Evolutionary conservation across 2,329 filamentous ascomycete species (phyloP).

Genomic region (Metarhizium anisopliae): DNA sequence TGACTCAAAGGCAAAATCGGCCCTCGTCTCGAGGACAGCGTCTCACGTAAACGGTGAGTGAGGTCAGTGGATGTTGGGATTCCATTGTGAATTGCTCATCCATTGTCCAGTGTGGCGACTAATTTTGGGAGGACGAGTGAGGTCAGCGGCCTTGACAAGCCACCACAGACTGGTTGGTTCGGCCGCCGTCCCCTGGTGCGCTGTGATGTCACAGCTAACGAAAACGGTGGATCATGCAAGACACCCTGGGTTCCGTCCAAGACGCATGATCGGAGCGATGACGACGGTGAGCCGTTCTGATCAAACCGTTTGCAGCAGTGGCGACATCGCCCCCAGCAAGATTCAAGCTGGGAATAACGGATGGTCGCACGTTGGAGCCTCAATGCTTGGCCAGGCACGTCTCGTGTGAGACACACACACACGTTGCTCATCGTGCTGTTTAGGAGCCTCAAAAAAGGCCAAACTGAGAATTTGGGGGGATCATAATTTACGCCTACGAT

Average conservation of each 20-base stretch:
- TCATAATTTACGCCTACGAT: neutral
- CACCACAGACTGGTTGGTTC: neutral
- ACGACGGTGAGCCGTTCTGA: neutral
- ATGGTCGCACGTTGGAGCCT: neutral
- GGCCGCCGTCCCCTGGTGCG: neutral
- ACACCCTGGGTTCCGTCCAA: neutral
- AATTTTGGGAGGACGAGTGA: neutral
- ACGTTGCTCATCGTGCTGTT: neutral
- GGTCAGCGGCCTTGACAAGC: neutral
- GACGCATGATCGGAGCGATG: neutral
- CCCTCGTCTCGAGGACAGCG: too few species aligned
- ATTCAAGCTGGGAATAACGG: neutral
- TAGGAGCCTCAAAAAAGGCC: neutral
- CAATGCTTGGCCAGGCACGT: neutral
- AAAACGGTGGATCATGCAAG: neutral
- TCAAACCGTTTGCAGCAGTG: neutral
- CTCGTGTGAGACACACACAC: neutral
- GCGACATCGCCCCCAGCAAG: neutral
- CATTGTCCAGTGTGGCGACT: too few species aligned
- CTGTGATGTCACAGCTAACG: constrained; percentile 3
- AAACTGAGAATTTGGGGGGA: neutral
- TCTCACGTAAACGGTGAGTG: neutral
- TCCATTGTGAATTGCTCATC: neutral
- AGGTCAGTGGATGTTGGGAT: neutral
- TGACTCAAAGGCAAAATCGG: neutral